Evolutionary conservation across 2,329 filamentous ascomycete species (phyloP).

Genomic region (Colletotrichum melonis): DNA sequence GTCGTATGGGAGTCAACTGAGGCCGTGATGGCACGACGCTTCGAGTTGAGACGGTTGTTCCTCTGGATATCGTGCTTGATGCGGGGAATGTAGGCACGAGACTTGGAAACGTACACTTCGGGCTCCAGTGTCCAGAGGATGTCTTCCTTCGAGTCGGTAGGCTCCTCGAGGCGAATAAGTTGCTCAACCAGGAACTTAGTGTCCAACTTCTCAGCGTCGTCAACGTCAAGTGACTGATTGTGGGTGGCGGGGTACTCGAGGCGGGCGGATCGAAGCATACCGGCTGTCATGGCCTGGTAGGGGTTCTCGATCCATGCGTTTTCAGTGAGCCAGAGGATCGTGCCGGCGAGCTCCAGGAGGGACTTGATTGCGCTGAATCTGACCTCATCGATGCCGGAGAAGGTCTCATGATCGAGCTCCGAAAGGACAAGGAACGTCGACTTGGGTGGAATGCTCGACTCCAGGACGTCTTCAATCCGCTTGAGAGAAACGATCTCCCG

Average conservation of each 20-base stretch:
- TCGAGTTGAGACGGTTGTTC: conserved; percentile 16
- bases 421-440: conserved; percentile 24
- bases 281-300: conserved; percentile 34
- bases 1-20: background rate
- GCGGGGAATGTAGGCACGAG: conserved; percentile 6
- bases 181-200: background rate
- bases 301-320: conserved; percentile 34
- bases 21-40: background rate
- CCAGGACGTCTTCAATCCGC: background rate
- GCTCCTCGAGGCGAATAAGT: background rate
- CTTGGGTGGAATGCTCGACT: background rate
- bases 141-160: background rate
- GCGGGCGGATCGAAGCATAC: conserved; percentile 21
- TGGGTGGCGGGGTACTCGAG: conserved; percentile 19
- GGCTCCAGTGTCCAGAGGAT: conserved; percentile 3
- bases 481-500: background rate
- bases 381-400: conserved; percentile 41
- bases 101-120: conserved; percentile 3
- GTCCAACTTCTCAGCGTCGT: background rate
- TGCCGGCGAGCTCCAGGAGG: conserved; percentile 13
- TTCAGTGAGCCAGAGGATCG: conserved; percentile 40
- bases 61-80: conserved; percentile 20
- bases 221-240: conserved; percentile 27
- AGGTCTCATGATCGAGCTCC: conserved; percentile 37
- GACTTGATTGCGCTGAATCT: background rate